Evolutionary conservation across 345 rosid species (phyloP).

Genomic region (Psidium friedrichsthalianum): DNA sequence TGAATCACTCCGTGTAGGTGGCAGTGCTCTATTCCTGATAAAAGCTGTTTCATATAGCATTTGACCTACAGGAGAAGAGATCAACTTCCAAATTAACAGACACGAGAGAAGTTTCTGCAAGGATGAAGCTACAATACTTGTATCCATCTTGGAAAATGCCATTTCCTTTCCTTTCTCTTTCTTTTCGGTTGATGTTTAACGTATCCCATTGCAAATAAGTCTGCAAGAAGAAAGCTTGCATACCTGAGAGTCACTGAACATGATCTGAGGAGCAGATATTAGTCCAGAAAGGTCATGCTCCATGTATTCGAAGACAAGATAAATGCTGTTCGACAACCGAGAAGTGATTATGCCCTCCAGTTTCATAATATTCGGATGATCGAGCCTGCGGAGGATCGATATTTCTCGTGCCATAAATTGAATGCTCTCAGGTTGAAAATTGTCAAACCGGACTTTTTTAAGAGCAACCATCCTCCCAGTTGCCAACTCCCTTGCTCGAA

Average conservation of each 20-base stretch:
- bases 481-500: conserved; percentile 24
- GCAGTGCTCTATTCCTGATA: conserved; percentile 29
- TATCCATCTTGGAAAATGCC: not conserved
- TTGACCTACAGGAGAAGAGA: conserved; percentile 14
- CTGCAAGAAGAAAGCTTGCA: not conserved
- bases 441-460: conserved; percentile 32
- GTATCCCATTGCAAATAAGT: not conserved
- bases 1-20: conserved; percentile 27
- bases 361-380: conserved; percentile 29
- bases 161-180: not conserved
- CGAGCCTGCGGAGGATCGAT: conserved; percentile 20
- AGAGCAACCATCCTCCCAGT: conserved; percentile 27
- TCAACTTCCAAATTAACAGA: not conserved
- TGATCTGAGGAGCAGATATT: conserved; percentile 17
- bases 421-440: conserved; percentile 30
- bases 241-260: conserved; percentile 29
- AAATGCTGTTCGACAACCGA: conserved; percentile 25
- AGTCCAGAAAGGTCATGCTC: conserved; percentile 36
- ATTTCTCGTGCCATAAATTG: conserved; percentile 41
- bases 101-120: not conserved
- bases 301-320: conserved; percentile 39
- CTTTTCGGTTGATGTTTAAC: not conserved
- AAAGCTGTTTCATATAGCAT: conserved; percentile 32
- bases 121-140: not conserved
- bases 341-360: conserved; percentile 35